phyloP scores from a whole-genome alignment of 768 basidiomycete genomes.

The Russula lepida region DNA sequence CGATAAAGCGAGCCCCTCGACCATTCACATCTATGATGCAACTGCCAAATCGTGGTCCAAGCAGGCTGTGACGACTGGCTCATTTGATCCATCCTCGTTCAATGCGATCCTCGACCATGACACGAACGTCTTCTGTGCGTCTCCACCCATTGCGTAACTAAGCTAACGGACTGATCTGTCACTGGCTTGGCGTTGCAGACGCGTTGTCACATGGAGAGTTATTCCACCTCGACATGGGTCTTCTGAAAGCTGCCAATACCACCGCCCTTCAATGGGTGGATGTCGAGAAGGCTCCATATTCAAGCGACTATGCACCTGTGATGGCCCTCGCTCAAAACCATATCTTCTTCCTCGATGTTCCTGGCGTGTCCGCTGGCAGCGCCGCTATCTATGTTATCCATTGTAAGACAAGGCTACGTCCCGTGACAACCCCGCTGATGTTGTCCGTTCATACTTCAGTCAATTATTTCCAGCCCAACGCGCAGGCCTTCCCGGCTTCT shows the following conservation, averaged over 20 bases:
- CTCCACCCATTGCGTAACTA: conserved; percentile 1
- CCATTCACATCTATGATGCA: conserved; percentile 78
- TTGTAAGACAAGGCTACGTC: conserved; percentile 41
- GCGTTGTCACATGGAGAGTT: conserved; percentile 58
- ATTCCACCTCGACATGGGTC: conserved; percentile 62
- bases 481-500: conserved; percentile 46
- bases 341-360: conserved; percentile 72
- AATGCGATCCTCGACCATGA: conserved; percentile 85
- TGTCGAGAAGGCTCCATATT: conserved; percentile 47
- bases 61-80: conserved; percentile 47
- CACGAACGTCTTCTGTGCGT: conserved; percentile 81
- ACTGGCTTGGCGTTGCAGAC: conserved; percentile 35
- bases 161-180: background rate
- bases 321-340: conserved; percentile 85
- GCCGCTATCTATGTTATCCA: conserved; percentile 83
- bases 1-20: conserved; percentile 57
- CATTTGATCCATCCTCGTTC: conserved; percentile 56
- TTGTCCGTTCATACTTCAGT: conserved; percentile 34
- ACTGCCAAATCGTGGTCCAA: conserved; percentile 66
- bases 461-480: conserved; percentile 67
- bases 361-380: conserved; percentile 55
- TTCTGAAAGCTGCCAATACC: conserved; percentile 51
- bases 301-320: conserved; percentile 52
- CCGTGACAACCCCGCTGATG: background rate
- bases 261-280: conserved; percentile 56